Percentiles rank a stretch among this genome's conserved stretches.
Conservation (phyloP, 495 filamentous ascomycete genomes). For the Lasiosphaeriaceae sp. region DNA sequence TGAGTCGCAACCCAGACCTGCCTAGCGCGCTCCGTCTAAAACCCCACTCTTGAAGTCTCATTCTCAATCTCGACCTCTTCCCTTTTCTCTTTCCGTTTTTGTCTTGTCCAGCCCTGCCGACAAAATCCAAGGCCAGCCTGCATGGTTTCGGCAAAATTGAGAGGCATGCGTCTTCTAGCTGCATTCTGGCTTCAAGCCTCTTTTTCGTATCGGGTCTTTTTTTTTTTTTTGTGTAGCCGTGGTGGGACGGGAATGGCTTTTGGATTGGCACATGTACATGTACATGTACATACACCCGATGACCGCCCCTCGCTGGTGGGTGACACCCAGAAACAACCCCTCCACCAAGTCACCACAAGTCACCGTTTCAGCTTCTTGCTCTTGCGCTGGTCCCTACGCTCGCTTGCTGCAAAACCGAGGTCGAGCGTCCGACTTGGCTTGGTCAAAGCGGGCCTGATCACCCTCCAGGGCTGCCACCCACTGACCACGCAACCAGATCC, state of each 20-base stretch:
- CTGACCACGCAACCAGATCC: background rate
- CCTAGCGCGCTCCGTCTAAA: background rate
- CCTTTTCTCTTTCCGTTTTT: background rate
- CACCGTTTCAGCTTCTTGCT: slow-evolving; percentile 15
- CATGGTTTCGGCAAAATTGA: background rate
- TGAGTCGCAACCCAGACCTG: background rate
- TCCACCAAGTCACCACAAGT: slow-evolving; percentile 2
- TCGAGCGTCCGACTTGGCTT: background rate
- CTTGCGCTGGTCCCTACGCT: slow-evolving; percentile 18
- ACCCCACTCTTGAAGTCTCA: background rate
- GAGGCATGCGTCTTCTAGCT: slow-evolving; percentile 3
- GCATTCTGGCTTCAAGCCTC: slow-evolving; percentile 2
- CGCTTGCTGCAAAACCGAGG: background rate
- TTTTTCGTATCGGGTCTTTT: too few species aligned
- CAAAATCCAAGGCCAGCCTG: background rate
- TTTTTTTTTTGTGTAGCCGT: too few species aligned
- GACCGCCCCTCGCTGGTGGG: slow-evolving; percentile 2
- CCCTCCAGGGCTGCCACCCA: background rate
- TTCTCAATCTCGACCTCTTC: background rate
- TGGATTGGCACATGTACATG: too few species aligned
- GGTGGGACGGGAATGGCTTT: too few species aligned
- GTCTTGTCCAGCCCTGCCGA: background rate
- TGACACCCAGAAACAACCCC: slow-evolving; percentile 9
- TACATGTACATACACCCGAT: too few species aligned
- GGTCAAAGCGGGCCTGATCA: slow-evolving; percentile 24